These are phyloP conservation scores for Aspergillus tamarii DNA, from an alignment of 2,329 filamentous ascomycete genomes.

Conservation along the genomic window DNA sequence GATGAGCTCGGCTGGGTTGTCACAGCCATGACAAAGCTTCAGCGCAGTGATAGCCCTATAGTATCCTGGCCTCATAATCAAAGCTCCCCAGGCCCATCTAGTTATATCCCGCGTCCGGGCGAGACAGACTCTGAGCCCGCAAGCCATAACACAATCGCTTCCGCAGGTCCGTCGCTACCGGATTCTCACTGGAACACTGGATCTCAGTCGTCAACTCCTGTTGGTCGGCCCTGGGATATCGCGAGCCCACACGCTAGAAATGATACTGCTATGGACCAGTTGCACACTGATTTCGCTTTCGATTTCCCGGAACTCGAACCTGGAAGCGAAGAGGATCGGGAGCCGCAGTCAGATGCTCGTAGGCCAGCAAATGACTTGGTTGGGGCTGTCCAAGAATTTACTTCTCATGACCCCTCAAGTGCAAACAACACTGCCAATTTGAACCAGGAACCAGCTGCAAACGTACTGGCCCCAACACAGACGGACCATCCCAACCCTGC, in stretches of 20 bases:
- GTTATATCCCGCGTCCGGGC: slow-evolving; percentile 1
- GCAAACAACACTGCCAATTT: background rate
- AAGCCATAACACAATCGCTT: background rate
- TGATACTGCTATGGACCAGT: background rate
- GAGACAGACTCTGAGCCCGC: background rate
- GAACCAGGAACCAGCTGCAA: background rate
- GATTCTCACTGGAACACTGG: background rate
- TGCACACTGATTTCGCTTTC: slow-evolving; percentile 7
- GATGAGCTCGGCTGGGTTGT: slow-evolving; percentile 65
- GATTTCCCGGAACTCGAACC: slow-evolving; percentile 1
- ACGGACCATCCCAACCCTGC: slow-evolving; percentile 16
- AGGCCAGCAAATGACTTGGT: background rate
- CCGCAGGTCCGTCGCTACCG: background rate
- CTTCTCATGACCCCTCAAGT: background rate
- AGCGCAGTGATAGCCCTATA: slow-evolving; percentile 14
- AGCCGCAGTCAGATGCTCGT: background rate
- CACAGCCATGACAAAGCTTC: slow-evolving; percentile 51
- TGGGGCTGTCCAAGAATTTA: background rate
- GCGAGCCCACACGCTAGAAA: background rate
- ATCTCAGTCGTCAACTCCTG: background rate
- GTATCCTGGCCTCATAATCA: slow-evolving; percentile 8
- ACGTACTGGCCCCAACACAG: background rate
- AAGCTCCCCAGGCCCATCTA: slow-evolving; percentile 9
- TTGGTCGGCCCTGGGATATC: slow-evolving; percentile 9
- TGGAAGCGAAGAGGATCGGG: background rate